These are phyloP conservation scores for Paratrypanosoma confusum DNA, from an alignment of 208 protist species.

Conservation along the genomic window DNA sequence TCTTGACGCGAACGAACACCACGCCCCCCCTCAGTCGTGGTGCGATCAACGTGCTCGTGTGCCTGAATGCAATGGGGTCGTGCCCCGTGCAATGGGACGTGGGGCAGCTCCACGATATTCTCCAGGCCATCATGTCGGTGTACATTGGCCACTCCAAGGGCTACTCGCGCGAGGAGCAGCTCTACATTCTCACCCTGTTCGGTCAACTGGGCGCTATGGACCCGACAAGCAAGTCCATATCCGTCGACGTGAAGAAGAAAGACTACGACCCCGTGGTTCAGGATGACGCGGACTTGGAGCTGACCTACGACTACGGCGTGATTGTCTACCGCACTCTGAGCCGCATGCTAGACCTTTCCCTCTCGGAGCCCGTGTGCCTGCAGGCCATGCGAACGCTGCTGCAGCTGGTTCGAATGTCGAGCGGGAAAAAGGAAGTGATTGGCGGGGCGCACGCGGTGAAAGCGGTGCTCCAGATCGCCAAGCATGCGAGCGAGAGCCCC, in stretches of 20 bases:
- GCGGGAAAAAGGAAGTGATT: constrained; percentile 72
- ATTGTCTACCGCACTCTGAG: constrained; percentile 86
- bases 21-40: constrained; percentile 61
- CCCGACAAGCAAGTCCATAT: constrained; percentile 35
- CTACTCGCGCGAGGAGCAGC: constrained; percentile 49
- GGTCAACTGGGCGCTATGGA: constrained; percentile 81
- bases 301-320: constrained; percentile 87
- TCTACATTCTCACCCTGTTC: constrained; percentile 73
- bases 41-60: constrained; percentile 67
- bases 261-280: constrained; percentile 61
- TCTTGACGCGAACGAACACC: constrained; percentile 53
- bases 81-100: constrained; percentile 23
- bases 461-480: constrained; percentile 66
- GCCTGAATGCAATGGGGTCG: constrained; percentile 59
- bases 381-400: constrained; percentile 76
- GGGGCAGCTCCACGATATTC: constrained; percentile 54
- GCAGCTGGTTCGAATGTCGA: constrained; percentile 70
- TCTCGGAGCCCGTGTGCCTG: constrained; percentile 72
- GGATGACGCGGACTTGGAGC: constrained; percentile 73
- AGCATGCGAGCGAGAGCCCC: constrained; percentile 61
- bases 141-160: constrained; percentile 53
- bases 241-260: constrained; percentile 31
- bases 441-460: constrained; percentile 75
- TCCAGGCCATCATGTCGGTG: constrained; percentile 48
- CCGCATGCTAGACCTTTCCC: constrained; percentile 72